Evolutionary conservation across 768 basidiomycete species (phyloP), one percentile per base, ranked within the genome.

Genomic region (Rhodotorula toruloides): DNA sequence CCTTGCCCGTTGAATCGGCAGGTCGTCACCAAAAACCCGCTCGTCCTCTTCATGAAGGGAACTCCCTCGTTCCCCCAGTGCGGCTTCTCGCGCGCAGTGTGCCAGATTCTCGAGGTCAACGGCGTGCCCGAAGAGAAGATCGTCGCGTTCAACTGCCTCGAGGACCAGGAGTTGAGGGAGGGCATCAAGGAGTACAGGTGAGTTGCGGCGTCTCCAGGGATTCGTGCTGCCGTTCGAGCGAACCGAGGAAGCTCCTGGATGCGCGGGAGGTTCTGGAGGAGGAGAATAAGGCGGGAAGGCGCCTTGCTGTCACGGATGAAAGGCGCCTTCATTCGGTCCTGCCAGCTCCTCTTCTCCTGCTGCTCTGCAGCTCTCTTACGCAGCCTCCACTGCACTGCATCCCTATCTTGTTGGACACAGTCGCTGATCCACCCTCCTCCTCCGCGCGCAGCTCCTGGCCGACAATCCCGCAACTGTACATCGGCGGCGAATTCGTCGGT

Each of bases 11-110:
- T 13, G 42, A 0, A 22, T 32, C 25, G 1, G 8, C 70, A 84
- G 72, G 91, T 92, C 4, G 83, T 98, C 34, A 78, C 82, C 13
- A 79, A 83, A 2, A 84, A 83, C 49, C 92, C 92, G 0, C 83
- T 98, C 11, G 96, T 99, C 2, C 81, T 98, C 9, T 98, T 99
- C 81, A 98, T 99, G 94, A 99, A 99, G 77, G 96, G 96, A 16
- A 91, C 88, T 22, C 91, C 89, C 0, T 82, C 85, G 31, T 76
- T 81, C 11, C 94, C 94, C 3, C 86, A 91, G 73, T 98, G 94
- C 67, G 94, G 94, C 19, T 99, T 98, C 83, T 96, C 92, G 25
- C 84, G 94, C 56, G 94, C 94, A 0, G 91, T 88, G 1, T 83
- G 91, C 37, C 93, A 97, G 77, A 85, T 97, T 53, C 82, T 99